Evolutionary conservation across 140 eudicot species (phyloP).

Genomic region (Senecio squalidus): DNA sequence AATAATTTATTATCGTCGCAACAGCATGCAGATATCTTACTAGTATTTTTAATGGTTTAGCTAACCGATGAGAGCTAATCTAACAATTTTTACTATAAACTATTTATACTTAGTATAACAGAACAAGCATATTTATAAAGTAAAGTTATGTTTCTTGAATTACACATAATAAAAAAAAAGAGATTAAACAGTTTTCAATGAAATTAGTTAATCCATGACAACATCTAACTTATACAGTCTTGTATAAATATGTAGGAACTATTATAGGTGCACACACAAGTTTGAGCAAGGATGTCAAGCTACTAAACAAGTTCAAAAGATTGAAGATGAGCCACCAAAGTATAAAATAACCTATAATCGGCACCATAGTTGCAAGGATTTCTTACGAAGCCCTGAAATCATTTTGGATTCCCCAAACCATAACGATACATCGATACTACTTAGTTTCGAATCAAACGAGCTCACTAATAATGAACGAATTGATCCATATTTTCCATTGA

Average conservation of each 20-base stretch:
- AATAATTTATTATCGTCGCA: no score
- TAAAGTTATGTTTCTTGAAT: not conserved
- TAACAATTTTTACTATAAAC: not conserved
- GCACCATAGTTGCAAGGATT: constrained; percentile 30
- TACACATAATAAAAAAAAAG: not conserved
- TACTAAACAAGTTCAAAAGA: constrained; percentile 44
- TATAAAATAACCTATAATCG: constrained; percentile 28
- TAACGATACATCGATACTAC: constrained; percentile 27
- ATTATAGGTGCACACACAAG: constrained; percentile 51
- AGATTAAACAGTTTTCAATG: not conserved
- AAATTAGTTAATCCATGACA: not conserved
- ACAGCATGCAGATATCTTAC: no score
- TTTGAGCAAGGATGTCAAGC: constrained; percentile 47
- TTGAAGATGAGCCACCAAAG: constrained; percentile 22
- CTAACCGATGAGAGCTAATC: not conserved
- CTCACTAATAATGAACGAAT: not conserved
- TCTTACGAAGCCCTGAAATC: constrained; percentile 13
- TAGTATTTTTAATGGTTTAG: not conserved
- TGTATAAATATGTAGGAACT: constrained; percentile 34
- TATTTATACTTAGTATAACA: not conserved
- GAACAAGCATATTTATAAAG: not conserved
- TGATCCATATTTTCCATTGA: not conserved
- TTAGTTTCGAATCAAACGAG: constrained; percentile 27
- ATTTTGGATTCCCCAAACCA: constrained; percentile 8
- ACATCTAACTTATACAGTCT: not conserved